phyloP scores from a whole-genome alignment of 2,329 filamentous ascomycete species.

The Neonectria punicea region DNA sequence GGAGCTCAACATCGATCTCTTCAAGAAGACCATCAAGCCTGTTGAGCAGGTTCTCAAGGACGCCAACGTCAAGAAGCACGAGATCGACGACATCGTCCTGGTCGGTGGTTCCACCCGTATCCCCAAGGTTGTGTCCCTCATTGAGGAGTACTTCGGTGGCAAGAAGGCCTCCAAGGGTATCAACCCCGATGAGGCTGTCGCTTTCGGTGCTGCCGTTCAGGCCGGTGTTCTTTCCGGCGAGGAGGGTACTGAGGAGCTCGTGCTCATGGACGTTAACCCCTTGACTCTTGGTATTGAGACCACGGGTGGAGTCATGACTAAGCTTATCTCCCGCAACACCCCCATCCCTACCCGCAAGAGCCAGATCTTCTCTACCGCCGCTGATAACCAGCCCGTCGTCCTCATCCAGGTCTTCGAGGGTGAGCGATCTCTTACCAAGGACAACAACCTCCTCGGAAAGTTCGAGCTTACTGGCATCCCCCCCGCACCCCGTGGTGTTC shows the following conservation, averaged over 20 bases:
- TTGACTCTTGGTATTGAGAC: conserved; percentile 97
- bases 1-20: conserved; percentile 98
- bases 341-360: conserved; percentile 96
- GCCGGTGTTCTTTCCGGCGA: conserved; percentile 94
- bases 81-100: conserved; percentile 96
- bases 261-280: conserved; percentile 98
- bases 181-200: conserved; percentile 99
- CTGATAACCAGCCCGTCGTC: conserved; percentile 96
- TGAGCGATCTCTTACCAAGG: conserved; percentile 92
- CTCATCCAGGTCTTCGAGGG: conserved; percentile 96
- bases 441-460: conserved; percentile 97
- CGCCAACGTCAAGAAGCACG: conserved; percentile 94
- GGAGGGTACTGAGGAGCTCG: conserved; percentile 79
- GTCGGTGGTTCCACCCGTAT: conserved; percentile 99
- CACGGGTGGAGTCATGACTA: conserved; percentile 97
- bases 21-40: conserved; percentile 99
- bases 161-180: conserved; percentile 99
- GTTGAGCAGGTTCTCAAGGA: conserved; percentile 99
- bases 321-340: conserved; percentile 94
- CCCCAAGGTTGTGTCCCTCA: conserved; percentile 93
- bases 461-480: conserved; percentile 98
- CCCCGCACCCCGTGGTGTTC: conserved; percentile 92
- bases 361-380: conserved; percentile 96
- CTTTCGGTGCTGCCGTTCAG: conserved; percentile 96
- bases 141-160: conserved; percentile 94